Percentiles rank a stretch among this genome's conserved stretches.
These are phyloP conservation scores for Catunica adiposa DNA, from an alignment of 2,329 filamentous ascomycete species.

Conservation along the genomic window DNA sequence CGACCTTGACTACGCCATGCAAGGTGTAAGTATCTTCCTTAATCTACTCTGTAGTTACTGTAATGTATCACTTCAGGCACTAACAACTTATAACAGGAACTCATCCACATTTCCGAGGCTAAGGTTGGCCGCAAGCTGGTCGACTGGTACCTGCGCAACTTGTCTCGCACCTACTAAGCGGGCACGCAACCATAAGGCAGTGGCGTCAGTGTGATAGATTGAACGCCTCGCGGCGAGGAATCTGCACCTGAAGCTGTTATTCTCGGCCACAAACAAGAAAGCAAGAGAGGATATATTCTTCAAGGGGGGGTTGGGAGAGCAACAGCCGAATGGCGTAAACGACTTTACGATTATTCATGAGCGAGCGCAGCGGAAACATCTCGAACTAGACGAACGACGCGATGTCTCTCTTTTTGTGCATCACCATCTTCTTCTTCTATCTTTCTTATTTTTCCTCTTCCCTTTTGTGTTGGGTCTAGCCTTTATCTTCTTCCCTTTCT, in stretches of 20 bases:
- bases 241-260: background rate
- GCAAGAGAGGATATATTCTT: background rate
- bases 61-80: conserved; percentile 11
- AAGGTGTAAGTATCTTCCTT: conserved; percentile 51
- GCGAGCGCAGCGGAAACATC: background rate
- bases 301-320: background rate
- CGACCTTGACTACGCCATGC: conserved; percentile 92
- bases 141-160: conserved; percentile 97
- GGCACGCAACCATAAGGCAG: background rate
- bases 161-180: conserved; percentile 74
- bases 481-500: background rate
- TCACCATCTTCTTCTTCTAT: background rate
- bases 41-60: background rate
- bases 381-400: conserved; percentile 1
- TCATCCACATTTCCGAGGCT: conserved; percentile 97
- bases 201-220: background rate
- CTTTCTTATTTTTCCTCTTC: background rate
- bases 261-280: background rate
- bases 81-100: conserved; percentile 38
- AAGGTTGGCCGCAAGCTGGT: conserved; percentile 96
- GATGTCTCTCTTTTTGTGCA: conserved; percentile 3
- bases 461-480: conserved; percentile 1
- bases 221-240: background rate
- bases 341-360: background rate
- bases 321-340: background rate